Conservation (phyloP, 139 green algal genomes). For the Nannochloris sp. region DNA sequence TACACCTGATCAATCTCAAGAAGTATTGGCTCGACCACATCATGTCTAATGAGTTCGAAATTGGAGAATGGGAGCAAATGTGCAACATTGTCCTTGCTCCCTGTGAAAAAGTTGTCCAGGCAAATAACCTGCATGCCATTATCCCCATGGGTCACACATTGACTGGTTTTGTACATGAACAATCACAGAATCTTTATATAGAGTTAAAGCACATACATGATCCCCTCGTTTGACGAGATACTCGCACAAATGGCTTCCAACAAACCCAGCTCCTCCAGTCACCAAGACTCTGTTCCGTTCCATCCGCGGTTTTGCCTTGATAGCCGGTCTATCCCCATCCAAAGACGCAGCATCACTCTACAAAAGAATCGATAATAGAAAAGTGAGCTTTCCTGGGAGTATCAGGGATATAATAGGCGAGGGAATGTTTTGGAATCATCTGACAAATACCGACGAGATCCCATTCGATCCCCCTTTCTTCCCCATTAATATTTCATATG, state of each 20-base stretch:
- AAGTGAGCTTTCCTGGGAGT: not conserved
- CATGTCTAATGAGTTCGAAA: slow-evolving; percentile 97
- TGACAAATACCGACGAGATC: no score
- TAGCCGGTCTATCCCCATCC: slow-evolving; percentile 18
- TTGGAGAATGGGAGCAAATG: slow-evolving; percentile 82
- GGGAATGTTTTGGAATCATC: no score
- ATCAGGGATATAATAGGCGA: no score
- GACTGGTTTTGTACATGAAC: slow-evolving; percentile 22
- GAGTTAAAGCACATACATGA: slow-evolving; percentile 25
- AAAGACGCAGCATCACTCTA: slow-evolving; percentile 10
- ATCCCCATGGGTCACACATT: not conserved
- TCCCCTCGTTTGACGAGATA: slow-evolving; percentile 81
- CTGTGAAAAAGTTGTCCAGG: slow-evolving; percentile 99
- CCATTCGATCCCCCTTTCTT: no score
- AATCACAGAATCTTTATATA: no score
- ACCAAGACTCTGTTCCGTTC: slow-evolving; percentile 82
- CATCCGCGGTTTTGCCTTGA: slow-evolving; percentile 80
- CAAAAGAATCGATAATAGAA: not conserved
- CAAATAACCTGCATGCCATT: slow-evolving; percentile 67
- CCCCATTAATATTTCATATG: no score
- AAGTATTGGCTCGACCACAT: slow-evolving; percentile 91
- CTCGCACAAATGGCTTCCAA: slow-evolving; percentile 90
- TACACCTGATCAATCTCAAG: slow-evolving; percentile 98
- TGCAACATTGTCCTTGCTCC: slow-evolving; percentile 87
- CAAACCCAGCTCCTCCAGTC: slow-evolving; percentile 93